Base-by-base conservation (phyloP, 2,329 filamentous ascomycete species). In the Lanzia echinophila region DNA sequence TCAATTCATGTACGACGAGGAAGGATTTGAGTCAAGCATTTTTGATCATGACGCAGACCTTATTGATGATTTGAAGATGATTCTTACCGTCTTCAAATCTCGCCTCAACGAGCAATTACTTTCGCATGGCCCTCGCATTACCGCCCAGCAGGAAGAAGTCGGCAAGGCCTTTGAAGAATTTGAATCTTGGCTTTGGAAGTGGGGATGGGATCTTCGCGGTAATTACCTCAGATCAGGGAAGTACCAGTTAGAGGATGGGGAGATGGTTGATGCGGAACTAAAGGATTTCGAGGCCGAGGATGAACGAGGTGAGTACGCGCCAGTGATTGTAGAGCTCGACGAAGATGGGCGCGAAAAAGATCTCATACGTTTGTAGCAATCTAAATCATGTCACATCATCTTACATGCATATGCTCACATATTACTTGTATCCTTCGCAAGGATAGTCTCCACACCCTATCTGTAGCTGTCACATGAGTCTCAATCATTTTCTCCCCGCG, bases 131-230 rank as follows among this genome's bases (percentile, higher is more conserved):
- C 59, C 62, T 11, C 53, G 58, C 5, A 62, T 71, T 38, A 72
- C 71, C 2, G 57, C 67, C 0, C 73, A 74, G 6, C 73, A 78
- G 55, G 67, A 69, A 2, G 70, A 68, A 1, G 75, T 79, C 7
- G 72, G 73, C 13, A 68, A 70, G 6, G 75, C 76, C 3, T 82
- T 83, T 61, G 63, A 63, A 11, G 70, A 70, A 4, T 68, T 83
- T 2, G 76, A 78, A 60, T 66, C 69, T 6, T 77, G 72, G 68
- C 64, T 79, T 3, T 72, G 70, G 71, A 70, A 68, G 45, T 69
- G 69, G 46, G 79, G 75, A 3, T 84, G 81, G 82, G 78, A 84
- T 51, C 65, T 84, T 12, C 65, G 72, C 15, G 74, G 70, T 7
- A 72, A 78, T 54, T 79, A 78, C 58, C 63, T 79, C 6, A 70